Conservation (phyloP, 2,329 filamentous ascomycete species). For the Epichloe hybrida region DNA sequence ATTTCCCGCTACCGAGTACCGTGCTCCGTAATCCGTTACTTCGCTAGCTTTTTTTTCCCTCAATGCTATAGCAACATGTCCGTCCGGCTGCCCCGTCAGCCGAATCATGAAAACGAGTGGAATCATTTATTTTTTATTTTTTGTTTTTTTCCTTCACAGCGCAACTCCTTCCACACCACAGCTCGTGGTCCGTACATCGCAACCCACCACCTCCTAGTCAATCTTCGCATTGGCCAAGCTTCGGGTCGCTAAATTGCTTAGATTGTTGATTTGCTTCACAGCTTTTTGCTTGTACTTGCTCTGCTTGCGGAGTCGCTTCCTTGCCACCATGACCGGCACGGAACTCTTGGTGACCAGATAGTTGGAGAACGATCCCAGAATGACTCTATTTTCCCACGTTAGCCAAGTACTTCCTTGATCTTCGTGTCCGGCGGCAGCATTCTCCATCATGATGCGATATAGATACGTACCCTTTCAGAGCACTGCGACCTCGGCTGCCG, state of each 20-base stretch:
- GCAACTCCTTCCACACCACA: neutral
- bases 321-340: conserved; percentile 93
- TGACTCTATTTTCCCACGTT: conserved; percentile 44
- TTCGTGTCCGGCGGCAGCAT: neutral
- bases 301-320: conserved; percentile 80
- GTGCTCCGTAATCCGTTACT: neutral
- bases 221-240: conserved; percentile 62
- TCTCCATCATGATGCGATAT: neutral
- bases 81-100: neutral
- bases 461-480: conserved; percentile 68
- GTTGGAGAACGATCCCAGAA: conserved; percentile 92
- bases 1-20: neutral
- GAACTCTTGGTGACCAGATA: conserved; percentile 95
- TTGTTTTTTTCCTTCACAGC: too few relatives aligned
- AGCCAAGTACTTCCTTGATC: neutral
- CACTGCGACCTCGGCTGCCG: conserved; percentile 80
- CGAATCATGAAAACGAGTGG: too few relatives aligned
- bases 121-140: too few relatives aligned
- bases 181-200: neutral
- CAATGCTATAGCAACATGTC: neutral
- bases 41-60: neutral
- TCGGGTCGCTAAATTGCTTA: conserved; percentile 53
- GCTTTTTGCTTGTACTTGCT: conserved; percentile 59
- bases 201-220: conserved; percentile 35
- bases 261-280: conserved; percentile 67